These are phyloP conservation scores for Hypericum androsaemum DNA, from an alignment of 345 rosid species.

Conservation along the genomic window DNA sequence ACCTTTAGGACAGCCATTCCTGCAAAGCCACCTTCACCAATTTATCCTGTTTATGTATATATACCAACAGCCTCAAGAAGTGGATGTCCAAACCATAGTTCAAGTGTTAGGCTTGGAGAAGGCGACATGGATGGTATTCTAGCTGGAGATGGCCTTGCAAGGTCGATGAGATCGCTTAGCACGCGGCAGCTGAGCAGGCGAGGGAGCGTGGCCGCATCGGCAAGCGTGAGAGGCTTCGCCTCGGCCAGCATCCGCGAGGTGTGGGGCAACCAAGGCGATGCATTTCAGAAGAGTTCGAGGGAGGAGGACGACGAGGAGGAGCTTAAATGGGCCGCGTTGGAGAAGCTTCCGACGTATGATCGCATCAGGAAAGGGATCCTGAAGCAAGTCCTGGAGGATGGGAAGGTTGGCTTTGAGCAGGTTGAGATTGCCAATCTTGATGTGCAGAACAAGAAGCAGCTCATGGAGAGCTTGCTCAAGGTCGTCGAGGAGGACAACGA, in stretches of 20 bases:
- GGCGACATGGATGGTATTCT: slow-evolving; percentile 24
- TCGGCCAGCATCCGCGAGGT: slow-evolving; percentile 36
- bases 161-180: too few species aligned
- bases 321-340: slow-evolving; percentile 1
- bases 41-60: too few species aligned
- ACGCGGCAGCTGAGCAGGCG: too few species aligned
- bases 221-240: slow-evolving; percentile 19
- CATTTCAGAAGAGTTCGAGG: slow-evolving; percentile 27
- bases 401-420: slow-evolving; percentile 2
- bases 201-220: too few species aligned
- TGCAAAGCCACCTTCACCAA: too few species aligned
- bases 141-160: slow-evolving; percentile 12
- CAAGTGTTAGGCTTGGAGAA: too few species aligned
- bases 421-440: not conserved
- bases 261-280: slow-evolving; percentile 30
- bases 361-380: slow-evolving; percentile 1
- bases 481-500: slow-evolving; percentile 1
- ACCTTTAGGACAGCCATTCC: too few species aligned
- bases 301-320: slow-evolving; percentile 12
- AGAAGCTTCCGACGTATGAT: not conserved
- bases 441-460: not conserved
- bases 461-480: not conserved
- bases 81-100: too few species aligned
- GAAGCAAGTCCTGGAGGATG: not conserved
- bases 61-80: too few species aligned